Percentiles rank a stretch among this genome's conserved stretches.
These are phyloP conservation scores for Sporothrix globosa DNA, from an alignment of 2,329 filamentous ascomycete genomes.

Conservation along the genomic window DNA sequence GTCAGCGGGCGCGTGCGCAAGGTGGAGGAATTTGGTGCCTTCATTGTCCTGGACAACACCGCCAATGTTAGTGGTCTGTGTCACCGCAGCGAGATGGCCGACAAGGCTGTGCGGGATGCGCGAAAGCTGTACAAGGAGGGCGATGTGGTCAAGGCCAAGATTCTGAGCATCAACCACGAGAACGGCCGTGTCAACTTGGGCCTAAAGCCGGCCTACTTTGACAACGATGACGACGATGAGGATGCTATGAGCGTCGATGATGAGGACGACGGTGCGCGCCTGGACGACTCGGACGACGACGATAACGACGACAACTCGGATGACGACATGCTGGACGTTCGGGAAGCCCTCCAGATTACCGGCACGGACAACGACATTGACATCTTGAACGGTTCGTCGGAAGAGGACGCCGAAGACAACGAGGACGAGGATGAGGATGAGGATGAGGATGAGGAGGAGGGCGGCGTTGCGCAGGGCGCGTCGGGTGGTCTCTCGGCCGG, in stretches of 20 bases:
- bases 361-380: constrained; percentile 45
- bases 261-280: constrained; percentile 51
- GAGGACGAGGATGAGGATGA: constrained; percentile 51
- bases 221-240: constrained; percentile 55
- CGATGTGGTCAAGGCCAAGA: constrained; percentile 88
- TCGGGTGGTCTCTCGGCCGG: constrained; percentile 66
- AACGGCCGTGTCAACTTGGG: constrained; percentile 85
- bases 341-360: constrained; percentile 49
- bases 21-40: constrained; percentile 93
- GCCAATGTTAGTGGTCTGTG: constrained; percentile 90
- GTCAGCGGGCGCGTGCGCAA: constrained; percentile 90
- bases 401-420: constrained; percentile 36
- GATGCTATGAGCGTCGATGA: constrained; percentile 49
- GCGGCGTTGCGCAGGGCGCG: constrained; percentile 39
- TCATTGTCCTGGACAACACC: constrained; percentile 86
- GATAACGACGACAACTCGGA: constrained; percentile 43
- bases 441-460: constrained; percentile 47
- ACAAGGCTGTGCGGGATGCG: constrained; percentile 79
- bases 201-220: constrained; percentile 90
- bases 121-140: constrained; percentile 86
- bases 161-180: constrained; percentile 74
- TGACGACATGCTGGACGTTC: constrained; percentile 53
- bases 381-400: constrained; percentile 46
- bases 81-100: constrained; percentile 89
- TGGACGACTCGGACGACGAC: constrained; percentile 53